phyloP scores from a whole-genome alignment of 169 alveolate species.

The Plasmodium relictum region DNA sequence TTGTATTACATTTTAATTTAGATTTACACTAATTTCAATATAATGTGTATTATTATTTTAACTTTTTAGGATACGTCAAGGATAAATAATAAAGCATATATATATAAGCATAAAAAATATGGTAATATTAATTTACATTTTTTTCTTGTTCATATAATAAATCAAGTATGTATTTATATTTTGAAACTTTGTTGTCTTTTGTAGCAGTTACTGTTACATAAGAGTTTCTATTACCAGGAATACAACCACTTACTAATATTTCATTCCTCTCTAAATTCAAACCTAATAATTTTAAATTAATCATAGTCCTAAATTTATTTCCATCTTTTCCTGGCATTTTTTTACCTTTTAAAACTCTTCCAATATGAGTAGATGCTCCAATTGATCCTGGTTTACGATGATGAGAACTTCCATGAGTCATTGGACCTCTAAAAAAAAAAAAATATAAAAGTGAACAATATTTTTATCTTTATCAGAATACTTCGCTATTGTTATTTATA shows the following conservation, averaged over 20 bases:
- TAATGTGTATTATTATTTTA: not conserved
- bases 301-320: conserved; percentile 86
- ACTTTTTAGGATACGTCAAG: not conserved
- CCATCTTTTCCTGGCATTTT: conserved; percentile 97
- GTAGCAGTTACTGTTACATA: conserved; percentile 89
- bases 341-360: conserved; percentile 94
- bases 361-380: conserved; percentile 95
- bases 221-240: conserved; percentile 94
- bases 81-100: not conserved
- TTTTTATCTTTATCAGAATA: too few species aligned
- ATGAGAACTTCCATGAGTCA: conserved; percentile 94
- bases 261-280: conserved; percentile 92
- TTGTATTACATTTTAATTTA: not conserved
- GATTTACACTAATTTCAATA: not conserved
- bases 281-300: conserved; percentile 89
- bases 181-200: conserved; percentile 42
- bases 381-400: conserved; percentile 95
- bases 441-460: not conserved
- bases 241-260: conserved; percentile 92
- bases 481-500: too few species aligned
- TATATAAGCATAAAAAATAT: not conserved
- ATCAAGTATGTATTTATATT: conserved; percentile 74
- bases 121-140: conserved; percentile 25
- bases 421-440: conserved; percentile 87
- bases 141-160: conserved; percentile 74